A percentile compares a stretch with the other conserved stretches of the same genome.
phyloP scores from a whole-genome alignment of 2,329 filamentous ascomycete species.

The Venturia oleaginea region DNA sequence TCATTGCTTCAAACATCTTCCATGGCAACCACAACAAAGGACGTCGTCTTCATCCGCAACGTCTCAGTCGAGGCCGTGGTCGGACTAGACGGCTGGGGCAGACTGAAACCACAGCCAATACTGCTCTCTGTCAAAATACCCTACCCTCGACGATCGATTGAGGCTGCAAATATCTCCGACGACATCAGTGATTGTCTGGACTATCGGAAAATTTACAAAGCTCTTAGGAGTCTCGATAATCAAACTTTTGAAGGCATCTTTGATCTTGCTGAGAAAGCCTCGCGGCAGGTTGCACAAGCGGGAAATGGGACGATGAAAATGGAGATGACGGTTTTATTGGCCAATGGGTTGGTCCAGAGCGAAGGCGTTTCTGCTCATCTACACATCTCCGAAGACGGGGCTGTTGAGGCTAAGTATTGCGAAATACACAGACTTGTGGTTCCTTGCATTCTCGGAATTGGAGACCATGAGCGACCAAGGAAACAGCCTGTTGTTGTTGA shows the following conservation, averaged over 20 bases:
- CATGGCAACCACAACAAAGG: background rate
- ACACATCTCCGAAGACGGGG: background rate
- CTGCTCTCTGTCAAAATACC: slow-evolving; percentile 4
- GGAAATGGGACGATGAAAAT: background rate
- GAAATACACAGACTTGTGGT: background rate
- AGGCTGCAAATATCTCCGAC: background rate
- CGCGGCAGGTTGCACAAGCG: background rate
- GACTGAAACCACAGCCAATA: slow-evolving; percentile 7
- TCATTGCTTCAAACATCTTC: too few species aligned
- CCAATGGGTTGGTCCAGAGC: slow-evolving; percentile 5
- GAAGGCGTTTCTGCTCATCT: background rate
- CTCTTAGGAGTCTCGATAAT: background rate
- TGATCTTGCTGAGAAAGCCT: background rate
- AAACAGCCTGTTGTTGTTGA: slow-evolving; percentile 12
- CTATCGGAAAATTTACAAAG: slow-evolving; percentile 9
- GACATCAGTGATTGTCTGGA: slow-evolving; percentile 8
- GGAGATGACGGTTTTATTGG: background rate
- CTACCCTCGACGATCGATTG: background rate
- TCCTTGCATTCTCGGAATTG: slow-evolving; percentile 9
- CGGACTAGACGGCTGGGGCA: slow-evolving; percentile 4
- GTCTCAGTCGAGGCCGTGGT: slow-evolving; percentile 4
- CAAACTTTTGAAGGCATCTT: background rate
- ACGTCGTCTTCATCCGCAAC: slow-evolving; percentile 12
- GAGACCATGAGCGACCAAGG: slow-evolving; percentile 8
- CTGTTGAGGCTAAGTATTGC: background rate